Conservation (phyloP, 768 basidiomycete genomes). For the Epithele typhae region DNA sequence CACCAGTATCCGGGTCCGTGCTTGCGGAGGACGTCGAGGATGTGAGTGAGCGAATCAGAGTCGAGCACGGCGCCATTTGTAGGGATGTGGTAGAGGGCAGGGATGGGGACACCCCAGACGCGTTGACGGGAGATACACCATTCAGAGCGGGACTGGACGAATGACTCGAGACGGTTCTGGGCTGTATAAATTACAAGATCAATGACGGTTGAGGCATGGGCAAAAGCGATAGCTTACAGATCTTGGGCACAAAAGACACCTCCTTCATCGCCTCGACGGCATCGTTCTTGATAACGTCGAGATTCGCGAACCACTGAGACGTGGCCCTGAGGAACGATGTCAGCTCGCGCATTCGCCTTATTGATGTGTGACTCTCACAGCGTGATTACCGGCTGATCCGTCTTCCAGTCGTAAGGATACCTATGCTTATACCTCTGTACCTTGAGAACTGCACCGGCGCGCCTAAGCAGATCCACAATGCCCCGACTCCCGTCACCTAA, state of each 20-base stretch:
- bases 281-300: slow-evolving; percentile 75
- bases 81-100: slow-evolving; percentile 66
- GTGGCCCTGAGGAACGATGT: slow-evolving; percentile 58
- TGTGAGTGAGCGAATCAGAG: slow-evolving; percentile 61
- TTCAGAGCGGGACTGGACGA: slow-evolving; percentile 84
- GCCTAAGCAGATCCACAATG: slow-evolving; percentile 59
- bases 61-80: slow-evolving; percentile 66
- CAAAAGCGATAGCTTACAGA: slow-evolving; percentile 46
- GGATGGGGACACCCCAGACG: slow-evolving; percentile 97
- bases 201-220: not conserved
- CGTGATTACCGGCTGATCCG: slow-evolving; percentile 86
- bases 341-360: no score
- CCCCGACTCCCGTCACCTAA: slow-evolving; percentile 65
- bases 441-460: slow-evolving; percentile 53
- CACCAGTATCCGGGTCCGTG: slow-evolving; percentile 90
- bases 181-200: slow-evolving; percentile 42
- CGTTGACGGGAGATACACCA: slow-evolving; percentile 99
- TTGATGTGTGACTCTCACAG: slow-evolving; percentile 69
- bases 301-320: slow-evolving; percentile 96
- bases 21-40: slow-evolving; percentile 65
- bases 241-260: slow-evolving; percentile 72
- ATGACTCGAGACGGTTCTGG: slow-evolving; percentile 82
- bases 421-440: slow-evolving; percentile 74
- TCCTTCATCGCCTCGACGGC: slow-evolving; percentile 65
- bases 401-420: slow-evolving; percentile 98